A percentile compares a stretch with the other conserved stretches of the same genome.
These are phyloP conservation scores for Dissophora ornata DNA, from an alignment of 192 early-diverging fungal genomes.

Conservation along the genomic window DNA sequence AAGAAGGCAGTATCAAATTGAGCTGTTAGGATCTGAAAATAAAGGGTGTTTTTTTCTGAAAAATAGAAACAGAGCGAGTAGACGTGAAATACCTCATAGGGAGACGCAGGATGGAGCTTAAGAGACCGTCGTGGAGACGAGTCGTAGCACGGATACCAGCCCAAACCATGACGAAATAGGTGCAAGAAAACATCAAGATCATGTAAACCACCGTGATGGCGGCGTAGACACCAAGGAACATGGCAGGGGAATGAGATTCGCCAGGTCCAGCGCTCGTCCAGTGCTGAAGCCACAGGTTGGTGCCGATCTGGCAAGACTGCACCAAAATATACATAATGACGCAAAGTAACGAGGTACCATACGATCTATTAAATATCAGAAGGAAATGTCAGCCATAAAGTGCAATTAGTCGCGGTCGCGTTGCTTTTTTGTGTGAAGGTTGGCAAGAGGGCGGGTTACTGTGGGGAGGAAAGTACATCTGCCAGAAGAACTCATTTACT, in stretches of 20 bases:
- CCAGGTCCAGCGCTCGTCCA: slow-evolving; percentile 37
- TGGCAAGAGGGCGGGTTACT: too few species aligned
- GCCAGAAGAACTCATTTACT: too few species aligned
- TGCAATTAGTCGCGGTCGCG: background rate
- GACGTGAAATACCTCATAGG: slow-evolving; percentile 73
- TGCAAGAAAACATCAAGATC: background rate
- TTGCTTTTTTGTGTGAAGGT: background rate
- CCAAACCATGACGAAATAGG: slow-evolving; percentile 11
- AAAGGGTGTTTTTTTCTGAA: too few species aligned
- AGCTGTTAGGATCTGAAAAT: too few species aligned
- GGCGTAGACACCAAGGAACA: slow-evolving; percentile 19
- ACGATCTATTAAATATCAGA: slow-evolving; percentile 54
- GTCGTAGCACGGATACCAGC: slow-evolving; percentile 32
- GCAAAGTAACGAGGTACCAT: slow-evolving; percentile 59
- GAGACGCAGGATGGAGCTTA: slow-evolving; percentile 58
- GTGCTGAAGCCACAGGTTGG: slow-evolving; percentile 65
- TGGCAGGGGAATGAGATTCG: background rate
- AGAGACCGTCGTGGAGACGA: slow-evolving; percentile 41
- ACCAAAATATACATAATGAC: slow-evolving; percentile 70
- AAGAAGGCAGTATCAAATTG: too few species aligned
- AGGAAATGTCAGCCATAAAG: too few species aligned
- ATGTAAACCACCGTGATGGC: slow-evolving; percentile 24
- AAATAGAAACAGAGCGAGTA: slow-evolving; percentile 52
- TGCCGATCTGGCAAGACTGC: slow-evolving; percentile 69
- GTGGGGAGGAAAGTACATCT: too few species aligned